Percentiles rank a stretch among this genome's conserved stretches.
These are phyloP conservation scores for Jaltomata sinuosa DNA, from an alignment of 257 asterid genomes.

Conservation along the genomic window DNA sequence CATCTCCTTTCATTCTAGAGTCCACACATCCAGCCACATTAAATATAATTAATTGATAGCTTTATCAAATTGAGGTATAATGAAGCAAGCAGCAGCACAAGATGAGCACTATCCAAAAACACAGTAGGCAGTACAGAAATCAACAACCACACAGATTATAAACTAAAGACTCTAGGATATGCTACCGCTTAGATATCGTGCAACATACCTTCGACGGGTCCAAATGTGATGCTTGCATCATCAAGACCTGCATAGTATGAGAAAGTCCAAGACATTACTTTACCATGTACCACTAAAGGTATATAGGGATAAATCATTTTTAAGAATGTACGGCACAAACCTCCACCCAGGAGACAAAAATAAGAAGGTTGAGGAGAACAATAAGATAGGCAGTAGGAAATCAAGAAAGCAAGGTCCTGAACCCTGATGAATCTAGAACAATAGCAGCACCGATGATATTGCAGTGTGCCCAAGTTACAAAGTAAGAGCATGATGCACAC, in stretches of 20 bases:
- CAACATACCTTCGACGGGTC: constrained; percentile 24
- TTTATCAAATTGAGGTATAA: neutral
- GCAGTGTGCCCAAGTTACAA: neutral
- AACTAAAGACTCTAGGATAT: neutral
- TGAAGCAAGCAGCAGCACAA: neutral
- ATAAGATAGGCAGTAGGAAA: neutral
- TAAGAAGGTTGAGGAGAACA: neutral
- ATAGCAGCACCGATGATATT: neutral
- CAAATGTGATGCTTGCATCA: constrained; percentile 18
- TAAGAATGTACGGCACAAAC: neutral
- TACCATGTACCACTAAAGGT: too few species aligned
- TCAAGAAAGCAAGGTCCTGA: neutral
- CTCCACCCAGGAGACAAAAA: neutral
- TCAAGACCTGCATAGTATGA: constrained; percentile 21
- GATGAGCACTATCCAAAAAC: neutral
- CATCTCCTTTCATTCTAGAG: too few species aligned
- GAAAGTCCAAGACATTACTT: neutral
- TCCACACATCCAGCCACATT: neutral
- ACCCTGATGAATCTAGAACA: neutral
- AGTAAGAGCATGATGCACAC: neutral
- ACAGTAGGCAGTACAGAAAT: neutral
- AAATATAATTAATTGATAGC: neutral
- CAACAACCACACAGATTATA: neutral
- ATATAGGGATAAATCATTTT: neutral
- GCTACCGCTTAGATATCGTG: neutral